Base-by-base conservation (phyloP, 1,139 yeast genomes). In the Suhomyces panamericanus region DNA sequence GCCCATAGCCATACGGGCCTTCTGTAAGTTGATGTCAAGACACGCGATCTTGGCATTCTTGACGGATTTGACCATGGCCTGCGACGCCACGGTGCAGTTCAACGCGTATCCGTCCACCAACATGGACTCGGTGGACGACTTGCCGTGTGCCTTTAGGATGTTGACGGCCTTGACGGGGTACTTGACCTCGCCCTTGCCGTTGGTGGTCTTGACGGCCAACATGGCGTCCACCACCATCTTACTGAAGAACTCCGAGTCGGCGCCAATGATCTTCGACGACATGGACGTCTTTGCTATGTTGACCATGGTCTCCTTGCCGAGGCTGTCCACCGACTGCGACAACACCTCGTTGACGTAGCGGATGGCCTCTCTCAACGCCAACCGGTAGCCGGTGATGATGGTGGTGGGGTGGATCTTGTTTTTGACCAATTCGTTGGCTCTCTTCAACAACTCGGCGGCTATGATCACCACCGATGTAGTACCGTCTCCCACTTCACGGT, bases 161-260 rank as follows among this genome's bases (percentile, higher is more conserved):
- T 95, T 95, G 48, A 95, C 97, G 2, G 99, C 99, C 71, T 95
- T 95, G 43, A 93, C 96, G 1, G 99, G 99, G 64, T 95, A 95
- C 67, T 85, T 89, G 42, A 78, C 74, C 60, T 93, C 98, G 46
- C 96, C 97, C 59, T 90, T 86, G 31, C 83, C 69, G 63, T 90
- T 91, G 44, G 87, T 81, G 31, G 99, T 91, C 67, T 89, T 91
- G 44, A 95, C 99, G 3, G 97, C 96, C 51, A 90, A 74, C 83
- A 95, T 84, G 31, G 99, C 96, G 59, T 93, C 97, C 38, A 93
- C 99, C 31, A 88, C 98, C 81, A 95, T 77, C 58, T 83, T 76
- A 49, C 93, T 78, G 69, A 93, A 95, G 60, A 95, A 95, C 11
- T 85, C 96, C 4, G 95, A 83, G 64, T 95, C 98, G 7, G 95